Percentiles rank a stretch among this genome's conserved stretches.
These are phyloP conservation scores for Xylariaceae sp. DNA, from an alignment of 2,329 filamentous ascomycete species.

Conservation along the genomic window DNA sequence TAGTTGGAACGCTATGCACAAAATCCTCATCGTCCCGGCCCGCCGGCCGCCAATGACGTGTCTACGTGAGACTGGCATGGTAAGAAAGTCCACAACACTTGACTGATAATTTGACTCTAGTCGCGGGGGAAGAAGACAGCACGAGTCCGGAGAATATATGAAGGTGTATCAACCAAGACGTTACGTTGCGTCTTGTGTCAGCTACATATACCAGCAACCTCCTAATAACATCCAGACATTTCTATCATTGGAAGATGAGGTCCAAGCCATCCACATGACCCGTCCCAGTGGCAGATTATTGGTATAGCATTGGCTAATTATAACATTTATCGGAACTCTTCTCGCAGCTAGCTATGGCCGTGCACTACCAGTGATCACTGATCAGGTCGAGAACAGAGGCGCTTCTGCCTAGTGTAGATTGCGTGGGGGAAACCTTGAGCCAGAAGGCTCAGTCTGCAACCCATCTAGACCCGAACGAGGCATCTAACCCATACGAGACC, in stretches of 20 bases:
- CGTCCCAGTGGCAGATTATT: neutral
- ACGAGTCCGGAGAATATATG: neutral
- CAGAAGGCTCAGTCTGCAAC: slow-evolving; percentile 8
- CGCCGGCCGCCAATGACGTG: neutral
- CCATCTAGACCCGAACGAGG: slow-evolving; percentile 1
- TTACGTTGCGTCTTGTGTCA: neutral
- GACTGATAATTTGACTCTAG: neutral
- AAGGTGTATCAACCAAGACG: neutral
- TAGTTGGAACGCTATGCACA: neutral
- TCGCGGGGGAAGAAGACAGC: neutral
- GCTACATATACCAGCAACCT: neutral
- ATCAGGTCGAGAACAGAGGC: neutral
- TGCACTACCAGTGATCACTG: neutral
- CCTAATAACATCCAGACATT: neutral
- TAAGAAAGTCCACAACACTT: neutral
- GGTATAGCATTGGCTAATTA: neutral
- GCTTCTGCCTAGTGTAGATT: slow-evolving; percentile 1
- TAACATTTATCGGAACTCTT: neutral
- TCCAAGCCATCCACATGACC: neutral
- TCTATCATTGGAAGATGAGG: neutral
- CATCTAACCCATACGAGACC: slow-evolving; percentile 8
- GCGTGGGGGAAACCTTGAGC: slow-evolving; percentile 1
- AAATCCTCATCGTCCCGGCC: neutral
- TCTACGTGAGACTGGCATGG: neutral
- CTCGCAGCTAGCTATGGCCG: neutral